Evolutionary conservation across 1,284 basidiomycete genomes (phyloP).

Genomic region (Stygiomarasmius scandens): DNA sequence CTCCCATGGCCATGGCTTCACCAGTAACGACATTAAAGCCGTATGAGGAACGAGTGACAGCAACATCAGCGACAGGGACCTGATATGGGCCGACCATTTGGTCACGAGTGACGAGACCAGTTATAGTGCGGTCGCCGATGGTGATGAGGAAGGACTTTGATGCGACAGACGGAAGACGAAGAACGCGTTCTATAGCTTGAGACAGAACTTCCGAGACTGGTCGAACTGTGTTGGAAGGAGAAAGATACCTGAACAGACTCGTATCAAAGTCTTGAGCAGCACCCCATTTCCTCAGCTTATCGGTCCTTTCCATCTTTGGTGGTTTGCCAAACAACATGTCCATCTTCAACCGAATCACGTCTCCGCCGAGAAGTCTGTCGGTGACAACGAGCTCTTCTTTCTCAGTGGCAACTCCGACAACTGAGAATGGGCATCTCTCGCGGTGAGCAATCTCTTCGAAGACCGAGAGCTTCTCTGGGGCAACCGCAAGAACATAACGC

Average conservation of each 20-base stretch:
- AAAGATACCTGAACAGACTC: slow-evolving; percentile 69
- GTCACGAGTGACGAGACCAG: slow-evolving; percentile 93
- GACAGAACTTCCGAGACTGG: slow-evolving; percentile 31
- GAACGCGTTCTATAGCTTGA: slow-evolving; percentile 75
- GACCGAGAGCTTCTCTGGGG: slow-evolving; percentile 52
- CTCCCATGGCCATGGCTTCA: slow-evolving; percentile 98
- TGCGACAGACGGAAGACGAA: slow-evolving; percentile 90
- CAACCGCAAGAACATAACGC: slow-evolving; percentile 92
- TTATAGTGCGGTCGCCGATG: slow-evolving; percentile 94
- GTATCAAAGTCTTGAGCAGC: slow-evolving; percentile 69
- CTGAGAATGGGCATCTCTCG: slow-evolving; percentile 91
- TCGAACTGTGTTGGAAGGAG: slow-evolving; percentile 45
- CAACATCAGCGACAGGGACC: slow-evolving; percentile 96
- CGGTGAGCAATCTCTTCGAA: slow-evolving; percentile 85
- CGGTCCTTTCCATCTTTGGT: slow-evolving; percentile 86
- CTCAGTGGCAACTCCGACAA: slow-evolving; percentile 86
- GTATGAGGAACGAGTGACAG: slow-evolving; percentile 93
- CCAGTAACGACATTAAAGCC: slow-evolving; percentile 85
- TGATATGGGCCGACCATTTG: slow-evolving; percentile 99
- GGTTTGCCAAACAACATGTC: slow-evolving; percentile 96
- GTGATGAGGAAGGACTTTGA: slow-evolving; percentile 99
- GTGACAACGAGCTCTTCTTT: slow-evolving; percentile 88
- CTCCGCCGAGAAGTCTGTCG: slow-evolving; percentile 79
- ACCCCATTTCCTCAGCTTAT: slow-evolving; percentile 55
- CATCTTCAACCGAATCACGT: slow-evolving; percentile 92